Evolutionary conservation across 108 stramenopile species (phyloP), one percentile per base, ranked within the genome.

Genomic region (Pseudonitzschia pungens): DNA sequence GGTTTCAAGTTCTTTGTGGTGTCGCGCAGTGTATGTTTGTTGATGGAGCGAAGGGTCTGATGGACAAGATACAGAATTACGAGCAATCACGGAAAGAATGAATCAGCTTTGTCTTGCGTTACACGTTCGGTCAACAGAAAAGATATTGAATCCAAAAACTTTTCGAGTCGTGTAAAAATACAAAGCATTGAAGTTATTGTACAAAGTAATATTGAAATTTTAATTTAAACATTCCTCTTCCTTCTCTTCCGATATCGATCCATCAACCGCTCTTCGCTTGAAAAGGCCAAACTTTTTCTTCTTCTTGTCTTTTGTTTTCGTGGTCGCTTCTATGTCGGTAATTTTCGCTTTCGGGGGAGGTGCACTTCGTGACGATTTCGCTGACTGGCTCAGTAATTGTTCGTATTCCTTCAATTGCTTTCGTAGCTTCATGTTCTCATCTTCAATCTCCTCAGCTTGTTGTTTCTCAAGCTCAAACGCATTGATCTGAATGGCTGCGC

Each of bases 351-450:
- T 21, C 7, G 54, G 22, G 48, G n/a, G 3, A 44, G 43, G 22
- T 59, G 29, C 21, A 27, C 22, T 32, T 73, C 29, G n/a, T 24
- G 18, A 58, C 16, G 60, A 31, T 24, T 67, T 74, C 53, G 73
- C 15, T 4, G 53, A 55, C 9, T 22, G 26, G 51, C 33, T 55
- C 29, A 79, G 51, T 16, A 79, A 52, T 15, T 64, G 24, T 71
- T 88, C 87, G n/a, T 86, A 71, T 43, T 91, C 87, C 20, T 81
- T 81, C 20, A 87, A 70, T 67, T 83, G 74, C 32, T 85, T 69
- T 48, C 76, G 77, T 28, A 91, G 68, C 24, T 75, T 69, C 10
- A 70, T 74, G 26, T 85, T 84, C 64, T 91, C 85, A 40, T 91
- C 81, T 60, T 91, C 85, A 58, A 91, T 56, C 16, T 82, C 83